These are phyloP conservation scores for Ophiocordyceps polyrhachis-furcata DNA, from an alignment of 2,329 filamentous ascomycete genomes.

Conservation along the genomic window DNA sequence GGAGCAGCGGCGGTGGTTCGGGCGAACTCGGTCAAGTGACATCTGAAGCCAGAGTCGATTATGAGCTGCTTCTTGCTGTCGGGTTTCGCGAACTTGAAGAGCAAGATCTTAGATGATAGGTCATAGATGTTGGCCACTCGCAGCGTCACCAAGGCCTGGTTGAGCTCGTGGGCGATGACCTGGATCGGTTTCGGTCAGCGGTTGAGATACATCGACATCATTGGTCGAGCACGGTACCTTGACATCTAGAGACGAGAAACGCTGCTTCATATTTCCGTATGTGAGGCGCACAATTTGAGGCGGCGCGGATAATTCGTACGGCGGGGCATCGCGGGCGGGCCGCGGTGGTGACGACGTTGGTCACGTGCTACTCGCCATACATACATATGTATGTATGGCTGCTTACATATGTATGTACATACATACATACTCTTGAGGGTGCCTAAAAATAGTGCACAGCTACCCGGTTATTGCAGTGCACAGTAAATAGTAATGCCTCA, in stretches of 20 bases:
- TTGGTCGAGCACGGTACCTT: conserved; percentile 26
- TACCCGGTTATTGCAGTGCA: neutral
- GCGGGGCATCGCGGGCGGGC: neutral
- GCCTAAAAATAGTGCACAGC: neutral
- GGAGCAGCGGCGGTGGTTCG: conserved; percentile 72
- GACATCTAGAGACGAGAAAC: conserved; percentile 64
- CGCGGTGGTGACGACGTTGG: neutral
- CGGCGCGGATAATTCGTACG: neutral
- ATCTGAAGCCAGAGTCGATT: conserved; percentile 89
- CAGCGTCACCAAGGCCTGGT: conserved; percentile 53
- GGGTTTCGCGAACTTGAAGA: conserved; percentile 87
- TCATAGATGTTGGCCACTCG: conserved; percentile 92
- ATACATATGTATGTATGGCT: too few relatives aligned
- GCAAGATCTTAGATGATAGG: conserved; percentile 82
- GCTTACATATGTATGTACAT: too few relatives aligned
- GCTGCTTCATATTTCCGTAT: conserved; percentile 47
- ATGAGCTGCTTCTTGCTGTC: conserved; percentile 77
- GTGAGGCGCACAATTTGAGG: neutral
- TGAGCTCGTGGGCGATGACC: conserved; percentile 91
- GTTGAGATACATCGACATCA: neutral
- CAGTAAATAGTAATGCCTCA: too few relatives aligned
- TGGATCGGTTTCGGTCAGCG: conserved; percentile 15
- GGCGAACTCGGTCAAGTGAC: conserved; percentile 80
- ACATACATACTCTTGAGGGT: too few relatives aligned
- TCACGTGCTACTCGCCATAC: neutral